A percentile compares a stretch with the other conserved stretches of the same genome.
Evolutionary conservation across 1,139 yeast genomes (phyloP).

Genomic region (Saccharomyces hybrid): DNA sequence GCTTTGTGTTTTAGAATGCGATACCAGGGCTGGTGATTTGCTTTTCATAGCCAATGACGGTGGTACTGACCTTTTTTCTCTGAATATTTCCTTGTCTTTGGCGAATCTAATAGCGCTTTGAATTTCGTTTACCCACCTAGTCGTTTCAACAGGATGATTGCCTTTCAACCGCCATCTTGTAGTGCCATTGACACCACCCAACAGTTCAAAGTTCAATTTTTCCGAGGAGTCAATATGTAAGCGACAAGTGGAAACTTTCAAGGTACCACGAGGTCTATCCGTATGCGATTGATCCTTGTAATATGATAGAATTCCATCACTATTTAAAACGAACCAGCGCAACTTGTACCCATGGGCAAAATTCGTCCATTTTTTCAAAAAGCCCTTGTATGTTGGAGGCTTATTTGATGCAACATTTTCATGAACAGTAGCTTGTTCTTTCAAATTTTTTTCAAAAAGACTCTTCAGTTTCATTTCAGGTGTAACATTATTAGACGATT

Average conservation of each 20-base stretch:
- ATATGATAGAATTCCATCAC: slow-evolving; percentile 76
- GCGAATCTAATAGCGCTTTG: slow-evolving; percentile 85
- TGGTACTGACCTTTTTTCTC: slow-evolving; percentile 16
- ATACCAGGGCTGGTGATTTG: neutral
- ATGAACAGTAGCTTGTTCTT: slow-evolving; percentile 59
- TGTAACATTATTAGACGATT: slow-evolving; percentile 25
- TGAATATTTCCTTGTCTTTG: slow-evolving; percentile 54
- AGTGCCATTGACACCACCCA: slow-evolving; percentile 33
- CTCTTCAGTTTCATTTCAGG: slow-evolving; percentile 52
- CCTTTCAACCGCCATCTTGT: slow-evolving; percentile 89
- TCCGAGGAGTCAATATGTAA: slow-evolving; percentile 86
- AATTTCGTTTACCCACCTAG: slow-evolving; percentile 94
- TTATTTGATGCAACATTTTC: no score
- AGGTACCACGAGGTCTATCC: slow-evolving; percentile 67
- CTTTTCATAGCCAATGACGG: slow-evolving; percentile 9
- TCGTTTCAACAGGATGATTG: slow-evolving; percentile 91
- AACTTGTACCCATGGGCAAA: no score
- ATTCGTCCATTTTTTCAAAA: no score
- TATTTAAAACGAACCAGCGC: slow-evolving; percentile 47
- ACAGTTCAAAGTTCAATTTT: slow-evolving; percentile 82
- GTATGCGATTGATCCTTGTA: slow-evolving; percentile 85
- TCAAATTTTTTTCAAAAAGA: slow-evolving; percentile 68
- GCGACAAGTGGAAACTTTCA: slow-evolving; percentile 73
- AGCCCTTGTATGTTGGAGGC: no score
- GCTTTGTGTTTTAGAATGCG: neutral